Percentiles rank a stretch among this genome's conserved stretches.
phyloP scores from a whole-genome alignment of 169 alveolate genomes.

The Plasmodium relictum region DNA sequence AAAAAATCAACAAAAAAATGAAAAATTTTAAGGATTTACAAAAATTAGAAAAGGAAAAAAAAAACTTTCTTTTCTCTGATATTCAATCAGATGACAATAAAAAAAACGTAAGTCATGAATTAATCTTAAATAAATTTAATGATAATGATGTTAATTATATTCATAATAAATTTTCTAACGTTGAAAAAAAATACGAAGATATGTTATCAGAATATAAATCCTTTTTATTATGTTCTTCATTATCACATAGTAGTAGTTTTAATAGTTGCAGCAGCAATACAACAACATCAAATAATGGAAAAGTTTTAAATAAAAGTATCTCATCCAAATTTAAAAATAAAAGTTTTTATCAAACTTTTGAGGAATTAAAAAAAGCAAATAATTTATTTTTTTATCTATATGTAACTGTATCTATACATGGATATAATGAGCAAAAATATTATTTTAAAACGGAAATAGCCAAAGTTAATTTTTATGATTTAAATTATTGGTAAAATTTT shows the following conservation, averaged over 20 bases:
- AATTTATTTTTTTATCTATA: constrained; percentile 70
- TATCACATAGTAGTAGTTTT: constrained; percentile 76
- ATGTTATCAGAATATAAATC: constrained; percentile 77
- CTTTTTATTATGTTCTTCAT: constrained; percentile 66
- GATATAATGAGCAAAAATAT: constrained; percentile 73
- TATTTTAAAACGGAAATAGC: constrained; percentile 77
- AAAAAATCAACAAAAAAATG: constrained; percentile 64
- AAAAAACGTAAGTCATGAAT: constrained; percentile 34
- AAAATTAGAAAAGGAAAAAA: constrained; percentile 77
- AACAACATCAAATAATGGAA: constrained; percentile 58
- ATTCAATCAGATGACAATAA: constrained; percentile 76
- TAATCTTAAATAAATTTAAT: constrained; percentile 36
- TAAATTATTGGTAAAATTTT: constrained; percentile 58
- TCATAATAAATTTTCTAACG: constrained; percentile 47
- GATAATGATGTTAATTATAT: constrained; percentile 74
- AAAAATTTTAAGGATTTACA: constrained; percentile 66
- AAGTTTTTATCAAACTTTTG: constrained; percentile 71
- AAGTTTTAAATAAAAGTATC: constrained; percentile 23
- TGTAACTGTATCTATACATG: constrained; percentile 72
- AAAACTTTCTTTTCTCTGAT: constrained; percentile 59
- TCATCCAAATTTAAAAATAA: constrained; percentile 41
- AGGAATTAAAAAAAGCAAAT: constrained; percentile 76
- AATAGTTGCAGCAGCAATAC: constrained; percentile 75
- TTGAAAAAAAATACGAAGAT: constrained; percentile 75
- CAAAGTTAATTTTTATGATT: constrained; percentile 74